A percentile compares a stretch with the other conserved stretches of the same genome.
Evolutionary conservation across 768 basidiomycete genomes (phyloP).

Genomic region (Tremella yokohamensis): DNA sequence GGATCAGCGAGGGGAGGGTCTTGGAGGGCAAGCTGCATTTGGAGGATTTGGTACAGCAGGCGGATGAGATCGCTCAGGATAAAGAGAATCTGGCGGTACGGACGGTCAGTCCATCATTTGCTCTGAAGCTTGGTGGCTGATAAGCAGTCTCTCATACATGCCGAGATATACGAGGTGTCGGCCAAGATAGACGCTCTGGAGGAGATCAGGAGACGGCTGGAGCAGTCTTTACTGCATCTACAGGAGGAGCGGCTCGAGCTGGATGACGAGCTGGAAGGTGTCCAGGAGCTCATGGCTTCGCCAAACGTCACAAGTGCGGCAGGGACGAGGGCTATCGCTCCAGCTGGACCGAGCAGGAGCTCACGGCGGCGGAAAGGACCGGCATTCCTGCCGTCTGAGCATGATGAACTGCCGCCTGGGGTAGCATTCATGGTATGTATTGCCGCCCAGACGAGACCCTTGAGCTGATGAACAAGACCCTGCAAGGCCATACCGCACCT

Average conservation of each 20-base stretch:
- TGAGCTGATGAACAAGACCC: constrained; percentile 58
- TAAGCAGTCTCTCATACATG: constrained; percentile 71
- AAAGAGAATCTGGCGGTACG: constrained; percentile 89
- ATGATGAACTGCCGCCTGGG: constrained; percentile 87
- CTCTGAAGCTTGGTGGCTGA: constrained; percentile 7
- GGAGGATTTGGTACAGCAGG: constrained; percentile 79
- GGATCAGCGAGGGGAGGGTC: constrained; percentile 52
- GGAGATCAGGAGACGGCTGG: constrained; percentile 70
- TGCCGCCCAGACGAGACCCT: not conserved
- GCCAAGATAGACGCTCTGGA: constrained; percentile 84
- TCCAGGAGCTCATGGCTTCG: constrained; percentile 68
- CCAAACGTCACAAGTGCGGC: constrained; percentile 39
- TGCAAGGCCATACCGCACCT: constrained; percentile 73
- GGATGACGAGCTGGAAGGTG: constrained; percentile 92
- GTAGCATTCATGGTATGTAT: constrained; percentile 91
- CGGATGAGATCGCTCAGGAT: constrained; percentile 79
- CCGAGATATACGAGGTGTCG: constrained; percentile 83
- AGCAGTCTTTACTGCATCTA: constrained; percentile 74
- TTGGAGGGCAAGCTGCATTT: constrained; percentile 66
- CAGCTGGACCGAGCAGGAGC: constrained; percentile 57
- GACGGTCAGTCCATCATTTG: constrained; percentile 59
- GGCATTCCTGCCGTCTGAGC: constrained; percentile 93
- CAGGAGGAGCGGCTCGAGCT: constrained; percentile 95
- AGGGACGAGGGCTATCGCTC: constrained; percentile 50
- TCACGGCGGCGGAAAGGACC: constrained; percentile 79